Conservation (phyloP, 345 rosid genomes). For the Schrenkiella parvula region DNA sequence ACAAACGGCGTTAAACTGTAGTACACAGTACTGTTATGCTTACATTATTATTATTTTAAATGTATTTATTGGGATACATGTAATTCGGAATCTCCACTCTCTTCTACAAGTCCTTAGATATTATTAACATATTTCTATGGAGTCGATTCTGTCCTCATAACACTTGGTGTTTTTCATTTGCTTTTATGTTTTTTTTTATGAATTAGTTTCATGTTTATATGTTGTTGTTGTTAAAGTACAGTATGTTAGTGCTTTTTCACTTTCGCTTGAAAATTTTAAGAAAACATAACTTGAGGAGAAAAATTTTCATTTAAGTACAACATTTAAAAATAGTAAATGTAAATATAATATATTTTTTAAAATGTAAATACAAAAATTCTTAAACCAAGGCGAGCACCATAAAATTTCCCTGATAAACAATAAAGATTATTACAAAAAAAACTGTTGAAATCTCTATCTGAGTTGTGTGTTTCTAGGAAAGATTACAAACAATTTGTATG, state of each 20-base stretch:
- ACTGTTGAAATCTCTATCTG: conserved; percentile 6
- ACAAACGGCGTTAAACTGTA: conserved; percentile 30
- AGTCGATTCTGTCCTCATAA: background rate
- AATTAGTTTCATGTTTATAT: background rate
- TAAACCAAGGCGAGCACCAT: background rate
- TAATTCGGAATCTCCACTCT: background rate
- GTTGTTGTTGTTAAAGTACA: background rate
- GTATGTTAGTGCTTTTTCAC: background rate
- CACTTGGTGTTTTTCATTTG: background rate
- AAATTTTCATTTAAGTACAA: background rate
- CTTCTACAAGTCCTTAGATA: background rate
- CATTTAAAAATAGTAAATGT: background rate
- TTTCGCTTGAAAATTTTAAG: background rate
- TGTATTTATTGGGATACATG: background rate
- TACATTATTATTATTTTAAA: background rate
- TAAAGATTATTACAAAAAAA: background rate
- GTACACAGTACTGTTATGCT: conserved; percentile 37
- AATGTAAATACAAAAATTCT: background rate
- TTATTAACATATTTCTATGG: background rate
- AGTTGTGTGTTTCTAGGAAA: conserved; percentile 14
- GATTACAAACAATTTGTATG: conserved; percentile 19
- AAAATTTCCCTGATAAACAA: conserved; percentile 1
- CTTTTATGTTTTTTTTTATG: background rate
- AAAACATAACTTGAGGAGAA: background rate
- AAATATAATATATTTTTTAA: background rate